Base-by-base conservation (phyloP, 306 rosid genomes). In the Pterocarpus santalinus region DNA sequence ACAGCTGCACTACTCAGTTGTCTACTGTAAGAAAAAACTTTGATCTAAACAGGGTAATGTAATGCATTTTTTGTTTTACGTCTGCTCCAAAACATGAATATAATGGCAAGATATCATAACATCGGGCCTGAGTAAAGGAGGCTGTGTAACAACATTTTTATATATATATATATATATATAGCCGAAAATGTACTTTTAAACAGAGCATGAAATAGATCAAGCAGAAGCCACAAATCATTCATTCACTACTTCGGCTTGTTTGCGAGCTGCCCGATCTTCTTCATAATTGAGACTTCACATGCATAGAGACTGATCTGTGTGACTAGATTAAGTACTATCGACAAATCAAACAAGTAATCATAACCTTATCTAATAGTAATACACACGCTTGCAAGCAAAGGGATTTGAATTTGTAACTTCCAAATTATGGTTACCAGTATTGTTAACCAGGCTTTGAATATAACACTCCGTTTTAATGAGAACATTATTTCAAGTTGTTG, bases 311-410 rank as follows among this genome's bases (percentile, higher is more conserved):
- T n/a, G 61, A 55, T 55, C 30, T 1, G 16, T 14, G 32, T 1
- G 39, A 62, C 34, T 12, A 2, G 32, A 38, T 38, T 36, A 7
- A 12, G 15, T 15, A 16, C 30, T 55, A n/a, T 7, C 3, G 30
- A 17, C 2, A 46, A 69, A 47, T 11, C 11, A 10, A 44, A 46
- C 9, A 65, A 41, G 6, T 17, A 69, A 69, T 70, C 63, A 33
- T 4, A 14, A 13, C 46, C 62, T 49, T 72, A 34, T 72, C 64
- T 55, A 16, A 32, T 14, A 32, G 43, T 11, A 22, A 44, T 4
- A 2, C 16, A 47, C 41, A 68, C 12, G 8, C 75, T 32, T 70
- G 61, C 75, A 70, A 71, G 47, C 46, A 51, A 70, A 52, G 47
- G 33, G 32, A 8, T 71, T 52, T 32, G 4, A 51, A 33, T 52